These are phyloP conservation scores for Cicer arietinum DNA, from an alignment of 306 rosid species.

Conservation along the genomic window DNA sequence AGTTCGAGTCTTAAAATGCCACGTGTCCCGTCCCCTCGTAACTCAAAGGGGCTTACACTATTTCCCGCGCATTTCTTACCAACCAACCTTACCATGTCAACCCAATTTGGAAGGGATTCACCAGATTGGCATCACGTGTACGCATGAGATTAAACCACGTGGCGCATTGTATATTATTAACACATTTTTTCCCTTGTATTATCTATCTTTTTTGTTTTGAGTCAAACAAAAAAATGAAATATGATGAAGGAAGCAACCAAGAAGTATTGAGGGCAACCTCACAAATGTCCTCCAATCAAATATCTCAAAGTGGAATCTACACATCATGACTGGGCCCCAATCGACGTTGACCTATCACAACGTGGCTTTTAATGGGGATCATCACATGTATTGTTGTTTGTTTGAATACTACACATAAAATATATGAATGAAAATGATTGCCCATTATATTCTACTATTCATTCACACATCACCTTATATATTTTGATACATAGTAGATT, in stretches of 20 bases:
- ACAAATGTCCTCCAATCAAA: constrained; percentile 35
- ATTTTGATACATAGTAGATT: not conserved
- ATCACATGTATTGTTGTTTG: not conserved
- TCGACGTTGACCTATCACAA: constrained; percentile 33
- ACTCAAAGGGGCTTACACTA: constrained; percentile 25
- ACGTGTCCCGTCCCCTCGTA: not conserved
- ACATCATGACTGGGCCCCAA: constrained; percentile 42
- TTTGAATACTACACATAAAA: not conserved
- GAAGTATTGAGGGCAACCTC: constrained; percentile 27
- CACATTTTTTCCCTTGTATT: not conserved
- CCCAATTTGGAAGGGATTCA: not conserved
- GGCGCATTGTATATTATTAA: not conserved
- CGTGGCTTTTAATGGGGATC: constrained; percentile 45
- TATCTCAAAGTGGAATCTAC: constrained; percentile 42
- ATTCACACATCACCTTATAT: constrained; percentile 1
- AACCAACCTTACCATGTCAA: constrained; percentile 31
- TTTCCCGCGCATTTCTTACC: constrained; percentile 31
- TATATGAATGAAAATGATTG: not conserved
- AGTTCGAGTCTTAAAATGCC: constrained; percentile 7
- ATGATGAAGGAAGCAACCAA: not conserved
- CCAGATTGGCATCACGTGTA: constrained; percentile 43
- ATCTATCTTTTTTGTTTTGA: not conserved
- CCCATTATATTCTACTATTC: not conserved
- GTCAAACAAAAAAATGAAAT: constrained; percentile 47
- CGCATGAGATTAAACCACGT: constrained; percentile 27